phyloP scores from a whole-genome alignment of 257 asterid species.

The Penstemon eatonii region DNA sequence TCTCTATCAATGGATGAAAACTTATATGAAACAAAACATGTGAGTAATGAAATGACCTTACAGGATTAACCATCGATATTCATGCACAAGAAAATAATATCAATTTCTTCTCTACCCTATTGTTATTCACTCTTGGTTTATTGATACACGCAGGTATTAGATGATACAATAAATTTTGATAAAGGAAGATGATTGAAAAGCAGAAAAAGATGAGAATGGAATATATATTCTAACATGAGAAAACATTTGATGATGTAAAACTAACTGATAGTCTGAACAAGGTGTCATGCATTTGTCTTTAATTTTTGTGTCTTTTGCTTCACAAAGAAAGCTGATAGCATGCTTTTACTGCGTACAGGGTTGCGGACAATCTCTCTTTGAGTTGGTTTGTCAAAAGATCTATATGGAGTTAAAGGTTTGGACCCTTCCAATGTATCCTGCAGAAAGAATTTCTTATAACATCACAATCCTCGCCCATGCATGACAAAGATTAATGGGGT shows the following conservation, averaged over 20 bases:
- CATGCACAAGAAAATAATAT: background rate
- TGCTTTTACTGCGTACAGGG: slow-evolving; percentile 63
- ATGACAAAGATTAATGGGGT: background rate
- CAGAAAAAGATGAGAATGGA: slow-evolving; percentile 23
- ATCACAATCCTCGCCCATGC: background rate
- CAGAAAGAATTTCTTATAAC: slow-evolving; percentile 13
- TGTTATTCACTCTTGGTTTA: slow-evolving; percentile 1
- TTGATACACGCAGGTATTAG: slow-evolving; percentile 8
- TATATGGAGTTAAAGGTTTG: slow-evolving; percentile 50
- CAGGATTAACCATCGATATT: slow-evolving; percentile 14
- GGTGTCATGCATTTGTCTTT: slow-evolving; percentile 36
- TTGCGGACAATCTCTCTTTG: slow-evolving; percentile 41
- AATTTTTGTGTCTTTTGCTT: slow-evolving; percentile 60
- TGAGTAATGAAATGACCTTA: slow-evolving; percentile 13
- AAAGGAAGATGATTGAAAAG: background rate
- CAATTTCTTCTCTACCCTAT: no score
- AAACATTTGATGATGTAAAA: slow-evolving; percentile 10
- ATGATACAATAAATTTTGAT: background rate
- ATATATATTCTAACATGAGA: slow-evolving; percentile 18
- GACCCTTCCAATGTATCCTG: slow-evolving; percentile 61
- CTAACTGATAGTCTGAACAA: background rate
- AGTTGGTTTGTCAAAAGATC: slow-evolving; percentile 51
- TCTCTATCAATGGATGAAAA: background rate
- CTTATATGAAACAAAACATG: background rate
- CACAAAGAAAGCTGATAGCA: slow-evolving; percentile 69